Percentiles rank a stretch among this genome's conserved stretches.
Evolutionary conservation across 139 green algal genomes (phyloP).

Genomic region (Chlamydomonas incerta): DNA sequence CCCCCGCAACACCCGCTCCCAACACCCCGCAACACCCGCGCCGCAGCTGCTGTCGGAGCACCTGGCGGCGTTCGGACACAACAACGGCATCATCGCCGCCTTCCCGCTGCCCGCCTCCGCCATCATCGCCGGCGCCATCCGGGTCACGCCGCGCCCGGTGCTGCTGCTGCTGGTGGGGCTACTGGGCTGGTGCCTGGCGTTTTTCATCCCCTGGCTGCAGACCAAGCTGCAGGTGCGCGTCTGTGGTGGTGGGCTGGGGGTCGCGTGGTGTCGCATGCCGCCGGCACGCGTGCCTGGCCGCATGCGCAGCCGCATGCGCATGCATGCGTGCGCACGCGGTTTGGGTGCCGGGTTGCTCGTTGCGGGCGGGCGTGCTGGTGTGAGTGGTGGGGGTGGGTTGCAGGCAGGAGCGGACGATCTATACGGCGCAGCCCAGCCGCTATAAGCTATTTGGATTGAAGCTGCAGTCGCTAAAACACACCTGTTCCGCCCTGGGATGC

Average conservation of each 20-base stretch:
- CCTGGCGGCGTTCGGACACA: constrained; percentile 17
- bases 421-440: no score
- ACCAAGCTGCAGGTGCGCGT: not conserved
- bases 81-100: constrained; percentile 39
- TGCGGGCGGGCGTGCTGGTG: no score
- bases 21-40: not conserved
- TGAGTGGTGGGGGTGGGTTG: no score
- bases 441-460: no score
- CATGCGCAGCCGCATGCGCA: no score
- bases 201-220: not conserved
- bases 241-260: not conserved
- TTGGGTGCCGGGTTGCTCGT: no score
- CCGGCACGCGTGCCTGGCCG: no score
- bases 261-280: no score
- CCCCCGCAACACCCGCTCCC: not conserved
- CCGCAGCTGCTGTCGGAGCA: constrained; percentile 10
- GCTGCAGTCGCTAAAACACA: no score
- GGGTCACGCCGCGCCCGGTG: not conserved
- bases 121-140: not conserved
- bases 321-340: no score
- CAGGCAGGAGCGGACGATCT: no score
- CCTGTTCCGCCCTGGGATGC: no score
- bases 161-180: not conserved
- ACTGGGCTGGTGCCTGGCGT: not conserved
- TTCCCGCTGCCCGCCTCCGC: not conserved